Evolutionary conservation across 1,139 yeast species (phyloP).

Genomic region (Debaryomyces udenii): DNA sequence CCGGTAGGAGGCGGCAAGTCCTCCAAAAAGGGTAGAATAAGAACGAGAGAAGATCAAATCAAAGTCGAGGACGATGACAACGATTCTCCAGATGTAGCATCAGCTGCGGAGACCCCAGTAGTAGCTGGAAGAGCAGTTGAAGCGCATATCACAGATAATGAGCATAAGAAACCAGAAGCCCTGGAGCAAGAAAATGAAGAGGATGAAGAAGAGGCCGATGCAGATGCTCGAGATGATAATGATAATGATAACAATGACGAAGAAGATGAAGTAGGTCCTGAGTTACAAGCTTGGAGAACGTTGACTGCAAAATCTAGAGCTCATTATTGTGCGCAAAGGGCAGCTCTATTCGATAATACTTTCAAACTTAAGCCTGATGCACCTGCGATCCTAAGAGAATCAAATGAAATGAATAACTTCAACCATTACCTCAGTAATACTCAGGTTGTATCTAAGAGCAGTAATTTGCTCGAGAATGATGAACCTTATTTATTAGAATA

Average conservation of each 20-base stretch:
- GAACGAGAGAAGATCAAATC: constrained; percentile 42
- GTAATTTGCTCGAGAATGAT: constrained; percentile 57
- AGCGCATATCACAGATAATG: constrained; percentile 10
- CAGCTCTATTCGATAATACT: constrained; percentile 62
- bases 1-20: constrained; percentile 35
- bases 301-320: constrained; percentile 80
- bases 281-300: constrained; percentile 78
- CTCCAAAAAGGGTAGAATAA: constrained; percentile 46
- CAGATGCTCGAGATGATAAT: constrained; percentile 28
- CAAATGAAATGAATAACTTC: constrained; percentile 61
- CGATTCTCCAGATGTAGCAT: constrained; percentile 18
- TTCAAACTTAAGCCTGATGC: constrained; percentile 63
- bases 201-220: constrained; percentile 27
- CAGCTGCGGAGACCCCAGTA: constrained; percentile 19
- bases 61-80: constrained; percentile 29
- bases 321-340: constrained; percentile 69
- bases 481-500: constrained; percentile 80
- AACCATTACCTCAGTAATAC: constrained; percentile 49
- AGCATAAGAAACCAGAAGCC: constrained; percentile 19
- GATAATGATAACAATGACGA: constrained; percentile 41
- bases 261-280: constrained; percentile 64
- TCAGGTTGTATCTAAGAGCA: constrained; percentile 43
- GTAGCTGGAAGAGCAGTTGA: constrained; percentile 13
- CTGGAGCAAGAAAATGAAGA: constrained; percentile 34
- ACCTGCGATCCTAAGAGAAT: constrained; percentile 65